Conservation (phyloP, 2,329 filamentous ascomycete genomes). For the Neofusicoccum parvum region DNA sequence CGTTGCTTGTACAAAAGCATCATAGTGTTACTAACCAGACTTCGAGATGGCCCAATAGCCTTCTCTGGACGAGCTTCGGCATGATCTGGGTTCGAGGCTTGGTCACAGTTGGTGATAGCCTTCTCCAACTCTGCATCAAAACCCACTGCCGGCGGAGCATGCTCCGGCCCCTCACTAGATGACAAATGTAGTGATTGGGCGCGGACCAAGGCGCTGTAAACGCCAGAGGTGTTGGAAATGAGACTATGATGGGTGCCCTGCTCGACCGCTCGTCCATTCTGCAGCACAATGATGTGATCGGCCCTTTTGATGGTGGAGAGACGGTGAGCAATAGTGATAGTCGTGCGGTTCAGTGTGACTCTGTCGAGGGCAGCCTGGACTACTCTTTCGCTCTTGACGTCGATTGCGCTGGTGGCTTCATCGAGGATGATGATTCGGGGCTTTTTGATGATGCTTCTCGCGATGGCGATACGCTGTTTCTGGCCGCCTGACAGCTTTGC, state of each 20-base stretch:
- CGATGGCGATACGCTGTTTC: slow-evolving; percentile 95
- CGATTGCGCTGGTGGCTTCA: slow-evolving; percentile 90
- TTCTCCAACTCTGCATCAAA: neutral
- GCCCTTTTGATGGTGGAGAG: slow-evolving; percentile 92
- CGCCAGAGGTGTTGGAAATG: slow-evolving; percentile 53
- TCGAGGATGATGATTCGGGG: slow-evolving; percentile 91
- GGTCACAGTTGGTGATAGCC: neutral
- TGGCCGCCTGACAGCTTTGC: slow-evolving; percentile 93
- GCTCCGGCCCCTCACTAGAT: neutral
- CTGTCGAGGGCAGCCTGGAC: slow-evolving; percentile 91
- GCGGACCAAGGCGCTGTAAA: neutral
- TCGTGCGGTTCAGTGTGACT: slow-evolving; percentile 83
- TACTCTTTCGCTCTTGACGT: slow-evolving; percentile 91
- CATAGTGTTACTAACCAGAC: neutral
- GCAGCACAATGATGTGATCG: slow-evolving; percentile 95
- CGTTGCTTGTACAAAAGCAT: neutral
- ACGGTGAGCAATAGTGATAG: slow-evolving; percentile 93
- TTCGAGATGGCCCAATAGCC: neutral
- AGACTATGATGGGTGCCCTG: slow-evolving; percentile 86
- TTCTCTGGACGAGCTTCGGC: neutral
- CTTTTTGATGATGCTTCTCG: slow-evolving; percentile 84
- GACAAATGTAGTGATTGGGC: neutral
- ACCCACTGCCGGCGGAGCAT: neutral
- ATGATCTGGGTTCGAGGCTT: no score
- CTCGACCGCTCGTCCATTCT: slow-evolving; percentile 79